Evolutionary conservation across 1,284 basidiomycete genomes (phyloP), one percentile per base, ranked within the genome.

Genomic region (Takashimella tepidaria): DNA sequence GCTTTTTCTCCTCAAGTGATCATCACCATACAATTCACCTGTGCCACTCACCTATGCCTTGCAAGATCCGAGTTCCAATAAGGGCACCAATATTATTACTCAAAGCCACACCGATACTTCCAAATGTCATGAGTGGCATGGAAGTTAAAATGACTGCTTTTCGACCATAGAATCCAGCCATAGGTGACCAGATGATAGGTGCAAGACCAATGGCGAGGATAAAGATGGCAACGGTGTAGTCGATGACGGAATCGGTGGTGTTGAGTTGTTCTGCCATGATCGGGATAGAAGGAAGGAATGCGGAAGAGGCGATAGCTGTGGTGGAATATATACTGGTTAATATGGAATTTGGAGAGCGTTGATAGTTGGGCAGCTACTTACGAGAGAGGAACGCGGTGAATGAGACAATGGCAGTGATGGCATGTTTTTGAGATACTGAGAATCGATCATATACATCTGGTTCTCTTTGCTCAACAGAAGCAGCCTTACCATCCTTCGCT

Each of bases 231-330:
- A 73, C 63, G 4, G 70, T 78, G 53, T 70, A 83, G 80, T 82
- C 83, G 57, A 88, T 79, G 23, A 84, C 69, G 3, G 78, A 62
- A 1, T 78, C 78, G 0, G 82, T 81, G 0, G 84, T 80, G 31
- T 80, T 53, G 6, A 88, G 73, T 53, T 88, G 85, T 21, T 73
- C 68, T 0, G 84, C 80, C 57, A 88, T 83, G 53, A 83, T 77
- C 0, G 84, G 84, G 46, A 88, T 85, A 0, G 82, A 80, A 0
- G 86, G 87, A 2, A 86, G 78, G 70, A 88, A 87, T 2, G 83
- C 81, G 4, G 83, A 82, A 1, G 83, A 79, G 0, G 85, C 81
- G 64, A 88, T 83, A 24, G 85, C 85, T 88, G 61, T 5, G 19
- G 23, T 1, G 49, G 16, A 41, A 37, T 37, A 43, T 13, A 42